These are phyloP conservation scores for Dacryopinax spathularia DNA, from an alignment of 768 basidiomycete genomes.

Conservation along the genomic window DNA sequence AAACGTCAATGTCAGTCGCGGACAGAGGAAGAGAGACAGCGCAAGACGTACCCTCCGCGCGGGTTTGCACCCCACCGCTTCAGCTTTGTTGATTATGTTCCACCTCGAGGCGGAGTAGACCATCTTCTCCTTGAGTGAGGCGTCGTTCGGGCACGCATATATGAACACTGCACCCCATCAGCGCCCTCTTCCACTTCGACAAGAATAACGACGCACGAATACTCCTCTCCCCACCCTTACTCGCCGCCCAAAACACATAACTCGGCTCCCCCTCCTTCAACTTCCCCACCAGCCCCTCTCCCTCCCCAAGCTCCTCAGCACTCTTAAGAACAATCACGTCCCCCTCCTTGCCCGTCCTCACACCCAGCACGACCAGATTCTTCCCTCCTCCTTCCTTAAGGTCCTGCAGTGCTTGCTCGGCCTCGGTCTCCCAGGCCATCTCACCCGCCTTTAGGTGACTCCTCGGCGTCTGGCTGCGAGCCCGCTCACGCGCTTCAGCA, in stretches of 20 bases:
- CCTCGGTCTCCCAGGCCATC: constrained; percentile 47
- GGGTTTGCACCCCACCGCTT: constrained; percentile 25
- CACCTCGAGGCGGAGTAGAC: constrained; percentile 63
- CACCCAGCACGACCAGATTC: constrained; percentile 48
- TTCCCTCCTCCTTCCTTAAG: constrained; percentile 35
- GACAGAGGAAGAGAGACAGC: constrained; percentile 13
- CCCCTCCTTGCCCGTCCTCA: constrained; percentile 48
- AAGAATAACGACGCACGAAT: constrained; percentile 35
- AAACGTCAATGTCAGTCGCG: constrained; percentile 23
- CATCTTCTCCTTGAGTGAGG: constrained; percentile 78
- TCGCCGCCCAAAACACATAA: constrained; percentile 42
- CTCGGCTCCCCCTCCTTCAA: constrained; percentile 48
- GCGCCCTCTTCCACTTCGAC: neutral
- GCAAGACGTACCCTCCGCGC: neutral
- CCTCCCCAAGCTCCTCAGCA: constrained; percentile 27
- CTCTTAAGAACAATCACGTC: constrained; percentile 44
- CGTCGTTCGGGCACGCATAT: constrained; percentile 74
- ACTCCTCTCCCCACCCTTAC: constrained; percentile 35
- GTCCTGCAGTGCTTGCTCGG: constrained; percentile 47
- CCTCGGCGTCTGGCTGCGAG: constrained; percentile 24
- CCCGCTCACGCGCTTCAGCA: constrained; percentile 45
- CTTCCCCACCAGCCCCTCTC: constrained; percentile 30
- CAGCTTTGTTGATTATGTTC: constrained; percentile 42
- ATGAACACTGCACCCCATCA: constrained; percentile 52
- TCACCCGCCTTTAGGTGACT: constrained; percentile 41